A percentile compares a stretch with the other conserved stretches of the same genome.
Evolutionary conservation across 441 rosid genomes (phyloP).

Genomic region (Mallotus japonicus): DNA sequence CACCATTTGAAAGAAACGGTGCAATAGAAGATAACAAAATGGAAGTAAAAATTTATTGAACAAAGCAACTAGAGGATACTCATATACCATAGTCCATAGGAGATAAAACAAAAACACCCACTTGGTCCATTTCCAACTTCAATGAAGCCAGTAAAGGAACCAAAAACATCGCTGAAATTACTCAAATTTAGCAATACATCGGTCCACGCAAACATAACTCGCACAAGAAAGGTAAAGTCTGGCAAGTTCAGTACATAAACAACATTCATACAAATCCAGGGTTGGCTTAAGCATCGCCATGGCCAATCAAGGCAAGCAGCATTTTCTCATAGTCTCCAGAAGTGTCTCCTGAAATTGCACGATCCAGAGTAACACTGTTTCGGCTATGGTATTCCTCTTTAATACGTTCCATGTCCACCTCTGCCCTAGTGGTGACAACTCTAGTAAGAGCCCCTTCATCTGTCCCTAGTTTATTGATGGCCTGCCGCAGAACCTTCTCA

Average conservation of each 20-base stretch:
- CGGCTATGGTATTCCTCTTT: conserved; percentile 72
- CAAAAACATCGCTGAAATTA: not conserved
- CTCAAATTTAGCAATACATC: not conserved
- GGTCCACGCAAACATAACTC: conserved; percentile 9
- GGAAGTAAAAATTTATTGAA: too few relatives aligned
- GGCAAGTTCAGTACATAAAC: not conserved
- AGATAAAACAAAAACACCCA: not conserved
- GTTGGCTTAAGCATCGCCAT: conserved; percentile 44
- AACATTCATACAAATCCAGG: not conserved
- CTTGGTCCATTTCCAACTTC: conserved; percentile 3
- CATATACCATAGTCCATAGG: not conserved
- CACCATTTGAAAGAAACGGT: too few relatives aligned
- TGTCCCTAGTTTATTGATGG: conserved; percentile 71
- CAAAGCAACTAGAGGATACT: too few relatives aligned
- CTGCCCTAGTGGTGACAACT: conserved; percentile 74
- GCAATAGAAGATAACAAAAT: too few relatives aligned
- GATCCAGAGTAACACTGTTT: conserved; percentile 68
- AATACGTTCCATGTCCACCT: conserved; percentile 74
- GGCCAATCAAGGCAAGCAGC: conserved; percentile 82
- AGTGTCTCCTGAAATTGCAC: conserved; percentile 65
- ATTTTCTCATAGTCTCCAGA: conserved; percentile 80
- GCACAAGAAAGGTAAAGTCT: not conserved
- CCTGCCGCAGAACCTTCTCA: conserved; percentile 62
- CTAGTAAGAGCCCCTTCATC: conserved; percentile 84
- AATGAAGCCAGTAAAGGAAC: not conserved